Conservation (phyloP, 805 yeast species). For the Candida chauliodis region DNA sequence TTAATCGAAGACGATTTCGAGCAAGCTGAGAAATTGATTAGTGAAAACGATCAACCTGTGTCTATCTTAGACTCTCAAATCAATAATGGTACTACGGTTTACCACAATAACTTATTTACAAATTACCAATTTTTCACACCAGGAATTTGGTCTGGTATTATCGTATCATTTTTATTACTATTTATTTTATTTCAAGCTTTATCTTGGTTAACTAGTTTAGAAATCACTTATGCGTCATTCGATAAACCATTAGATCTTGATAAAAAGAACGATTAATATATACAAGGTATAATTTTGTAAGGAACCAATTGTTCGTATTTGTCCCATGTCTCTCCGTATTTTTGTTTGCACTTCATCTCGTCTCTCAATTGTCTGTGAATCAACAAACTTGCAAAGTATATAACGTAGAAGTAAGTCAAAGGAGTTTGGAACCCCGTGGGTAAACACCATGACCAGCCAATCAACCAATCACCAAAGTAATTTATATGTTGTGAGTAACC, state of each 20-base stretch:
- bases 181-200: conserved; percentile 59
- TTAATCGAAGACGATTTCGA: conserved; percentile 32
- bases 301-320: conserved; percentile 81
- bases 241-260: conserved; percentile 61
- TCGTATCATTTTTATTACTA: conserved; percentile 62
- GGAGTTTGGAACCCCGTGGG: conserved; percentile 81
- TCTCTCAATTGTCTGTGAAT: conserved; percentile 89
- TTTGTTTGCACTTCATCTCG: conserved; percentile 81
- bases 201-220: conserved; percentile 65
- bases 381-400: conserved; percentile 77
- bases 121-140: conserved; percentile 71
- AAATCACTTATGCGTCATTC: conserved; percentile 78
- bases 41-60: conserved; percentile 26
- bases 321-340: conserved; percentile 85
- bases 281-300: conserved; percentile 83
- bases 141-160: conserved; percentile 72
- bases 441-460: conserved; percentile 89
- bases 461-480: conserved; percentile 92
- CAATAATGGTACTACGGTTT: conserved; percentile 1
- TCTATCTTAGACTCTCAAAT: conserved; percentile 13
- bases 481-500: conserved; percentile 86
- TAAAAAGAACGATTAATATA: conserved; percentile 61
- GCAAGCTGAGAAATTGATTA: conserved; percentile 29
- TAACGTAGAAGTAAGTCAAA: conserved; percentile 80
- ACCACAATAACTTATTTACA: conserved; percentile 46